Conservation (phyloP, 2,329 filamentous ascomycete genomes). For the Podosphaera fusca region DNA sequence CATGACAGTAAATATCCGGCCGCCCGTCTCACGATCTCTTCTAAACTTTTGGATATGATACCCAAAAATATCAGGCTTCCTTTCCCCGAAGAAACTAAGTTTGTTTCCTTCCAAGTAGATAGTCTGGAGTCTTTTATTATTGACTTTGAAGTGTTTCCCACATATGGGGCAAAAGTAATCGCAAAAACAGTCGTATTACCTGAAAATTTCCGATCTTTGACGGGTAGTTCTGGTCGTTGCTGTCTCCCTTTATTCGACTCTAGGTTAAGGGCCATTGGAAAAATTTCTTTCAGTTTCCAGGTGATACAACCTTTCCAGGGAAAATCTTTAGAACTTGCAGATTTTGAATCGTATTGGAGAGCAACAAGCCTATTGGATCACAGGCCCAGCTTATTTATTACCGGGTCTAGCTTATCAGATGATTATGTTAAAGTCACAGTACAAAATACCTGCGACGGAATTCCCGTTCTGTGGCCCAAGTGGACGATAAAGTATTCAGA, state of each 20-base stretch:
- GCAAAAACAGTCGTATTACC: conserved; percentile 85
- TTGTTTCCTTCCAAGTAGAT: conserved; percentile 90
- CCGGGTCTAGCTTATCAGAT: conserved; percentile 85
- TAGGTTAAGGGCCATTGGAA: conserved; percentile 70
- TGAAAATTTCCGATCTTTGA: conserved; percentile 54
- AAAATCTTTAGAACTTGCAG: conserved; percentile 81
- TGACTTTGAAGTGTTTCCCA: conserved; percentile 93
- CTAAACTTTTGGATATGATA: conserved; percentile 85
- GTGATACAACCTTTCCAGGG: conserved; percentile 92
- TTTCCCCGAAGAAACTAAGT: conserved; percentile 83
- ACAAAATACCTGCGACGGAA: conserved; percentile 68
- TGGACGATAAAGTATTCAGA: conserved; percentile 60
- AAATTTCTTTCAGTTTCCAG: conserved; percentile 83
- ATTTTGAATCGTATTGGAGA: conserved; percentile 99
- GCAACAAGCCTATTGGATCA: conserved; percentile 82
- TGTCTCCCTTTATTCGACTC: conserved; percentile 84
- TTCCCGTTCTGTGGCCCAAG: conserved; percentile 68
- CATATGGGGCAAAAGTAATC: conserved; percentile 92
- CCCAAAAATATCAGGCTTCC: conserved; percentile 89
- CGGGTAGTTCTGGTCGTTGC: conserved; percentile 56
- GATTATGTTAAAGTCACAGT: conserved; percentile 84
- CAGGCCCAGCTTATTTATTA: conserved; percentile 68
- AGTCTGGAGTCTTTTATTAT: conserved; percentile 79
- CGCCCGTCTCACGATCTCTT: conserved; percentile 83
- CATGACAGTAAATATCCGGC: conserved; percentile 93